Conservation (phyloP, 305 asterid species). For the Fraxinus ornus region DNA sequence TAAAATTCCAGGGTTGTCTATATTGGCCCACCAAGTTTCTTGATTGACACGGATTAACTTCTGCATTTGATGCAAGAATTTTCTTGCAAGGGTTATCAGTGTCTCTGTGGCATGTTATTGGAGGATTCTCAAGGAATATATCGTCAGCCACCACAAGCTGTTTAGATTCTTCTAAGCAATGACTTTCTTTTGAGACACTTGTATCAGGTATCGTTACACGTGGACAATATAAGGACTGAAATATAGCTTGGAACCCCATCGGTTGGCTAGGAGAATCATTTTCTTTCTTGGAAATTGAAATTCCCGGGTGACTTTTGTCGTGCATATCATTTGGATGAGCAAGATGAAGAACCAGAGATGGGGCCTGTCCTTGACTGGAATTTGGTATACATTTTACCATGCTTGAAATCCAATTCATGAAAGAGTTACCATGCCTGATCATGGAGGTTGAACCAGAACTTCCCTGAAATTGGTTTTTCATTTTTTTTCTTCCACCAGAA, state of each 20-base stretch:
- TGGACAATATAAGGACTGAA: constrained; percentile 54
- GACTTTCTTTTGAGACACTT: constrained; percentile 26
- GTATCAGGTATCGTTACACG: constrained; percentile 25
- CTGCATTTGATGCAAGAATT: constrained; percentile 30
- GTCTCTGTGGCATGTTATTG: constrained; percentile 19
- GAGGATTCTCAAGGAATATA: constrained; percentile 24
- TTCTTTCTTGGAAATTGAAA: neutral
- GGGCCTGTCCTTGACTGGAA: constrained; percentile 35
- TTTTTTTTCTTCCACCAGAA: constrained; percentile 47
- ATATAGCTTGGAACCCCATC: constrained; percentile 53
- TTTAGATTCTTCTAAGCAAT: constrained; percentile 28
- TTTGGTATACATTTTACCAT: constrained; percentile 62
- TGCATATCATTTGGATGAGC: constrained; percentile 27
- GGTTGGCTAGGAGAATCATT: constrained; percentile 26
- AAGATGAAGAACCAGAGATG: constrained; percentile 37
- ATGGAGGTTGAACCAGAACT: constrained; percentile 33
- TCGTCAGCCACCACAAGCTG: constrained; percentile 27
- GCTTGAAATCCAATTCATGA: constrained; percentile 74
- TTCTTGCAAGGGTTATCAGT: constrained; percentile 29
- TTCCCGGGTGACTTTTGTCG: constrained; percentile 13
- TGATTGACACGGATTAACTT: constrained; percentile 18
- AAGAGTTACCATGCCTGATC: constrained; percentile 48
- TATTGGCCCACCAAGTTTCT: constrained; percentile 20
- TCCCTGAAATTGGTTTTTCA: constrained; percentile 32
- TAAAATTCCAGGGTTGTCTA: neutral